Evolutionary conservation across 257 asterid species (phyloP).

Genomic region (Leonotis leonurus): DNA sequence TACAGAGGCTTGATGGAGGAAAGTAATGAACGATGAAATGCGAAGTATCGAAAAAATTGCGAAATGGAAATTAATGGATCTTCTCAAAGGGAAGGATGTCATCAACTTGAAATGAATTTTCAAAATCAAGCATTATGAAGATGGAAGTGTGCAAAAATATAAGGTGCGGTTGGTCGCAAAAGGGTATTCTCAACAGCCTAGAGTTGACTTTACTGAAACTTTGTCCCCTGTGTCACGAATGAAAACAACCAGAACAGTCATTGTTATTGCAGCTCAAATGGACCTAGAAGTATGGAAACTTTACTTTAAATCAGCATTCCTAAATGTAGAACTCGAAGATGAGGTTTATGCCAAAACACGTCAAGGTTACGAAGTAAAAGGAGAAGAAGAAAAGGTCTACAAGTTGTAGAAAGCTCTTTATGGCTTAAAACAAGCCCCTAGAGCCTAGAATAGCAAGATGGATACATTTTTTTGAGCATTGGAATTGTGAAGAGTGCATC

Average conservation of each 20-base stretch:
- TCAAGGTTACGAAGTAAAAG: neutral
- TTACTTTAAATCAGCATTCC: no score
- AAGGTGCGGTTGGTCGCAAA: neutral
- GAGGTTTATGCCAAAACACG: no score
- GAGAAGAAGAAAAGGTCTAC: neutral
- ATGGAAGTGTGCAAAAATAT: neutral
- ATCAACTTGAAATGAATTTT: neutral
- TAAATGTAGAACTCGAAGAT: no score
- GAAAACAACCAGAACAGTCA: neutral
- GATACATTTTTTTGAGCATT: neutral
- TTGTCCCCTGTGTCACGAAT: neutral
- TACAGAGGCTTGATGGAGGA: neutral
- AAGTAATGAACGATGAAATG: constrained; percentile 1
- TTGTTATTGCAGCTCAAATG: neutral
- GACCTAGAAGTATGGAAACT: neutral
- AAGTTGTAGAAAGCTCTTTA: neutral
- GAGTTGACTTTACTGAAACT: neutral
- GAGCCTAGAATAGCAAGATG: neutral
- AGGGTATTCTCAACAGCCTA: neutral
- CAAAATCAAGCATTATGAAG: neutral
- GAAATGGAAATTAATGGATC: constrained; percentile 2
- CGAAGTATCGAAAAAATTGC: constrained; percentile 1
- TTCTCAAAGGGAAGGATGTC: neutral
- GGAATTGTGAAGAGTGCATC: neutral
- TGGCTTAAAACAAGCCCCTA: no score